Evolutionary conservation across 768 basidiomycete genomes (phyloP).

Genomic region (Amanita phalloides): DNA sequence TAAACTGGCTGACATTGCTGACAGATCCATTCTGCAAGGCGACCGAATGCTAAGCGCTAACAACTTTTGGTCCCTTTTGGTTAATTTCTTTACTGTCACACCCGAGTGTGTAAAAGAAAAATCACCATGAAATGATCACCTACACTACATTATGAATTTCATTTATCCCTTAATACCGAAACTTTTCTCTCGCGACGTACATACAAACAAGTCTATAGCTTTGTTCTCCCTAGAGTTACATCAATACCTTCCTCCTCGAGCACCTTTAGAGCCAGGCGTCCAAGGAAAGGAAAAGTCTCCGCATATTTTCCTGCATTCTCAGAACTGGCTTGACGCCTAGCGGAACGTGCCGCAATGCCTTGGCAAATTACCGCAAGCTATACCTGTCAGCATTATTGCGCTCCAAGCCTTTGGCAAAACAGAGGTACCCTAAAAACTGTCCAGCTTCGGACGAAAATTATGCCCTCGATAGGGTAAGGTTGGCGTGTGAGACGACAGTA

Average conservation of each 20-base stretch:
- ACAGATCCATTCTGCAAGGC: conserved; percentile 49
- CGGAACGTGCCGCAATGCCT: conserved; percentile 82
- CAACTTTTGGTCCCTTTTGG: conserved; percentile 57
- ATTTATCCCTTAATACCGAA: not conserved
- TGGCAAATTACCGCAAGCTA: conserved; percentile 77
- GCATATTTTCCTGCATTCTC: conserved; percentile 49
- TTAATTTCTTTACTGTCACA: conserved; percentile 49
- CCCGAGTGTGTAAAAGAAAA: conserved; percentile 26
- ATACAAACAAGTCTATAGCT: conserved; percentile 14
- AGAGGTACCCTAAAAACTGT: conserved; percentile 68
- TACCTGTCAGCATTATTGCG: not conserved
- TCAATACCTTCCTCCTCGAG: conserved; percentile 43
- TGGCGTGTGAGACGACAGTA: conserved; percentile 60
- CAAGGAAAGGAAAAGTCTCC: conserved; percentile 47
- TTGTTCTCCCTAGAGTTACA: conserved; percentile 17
- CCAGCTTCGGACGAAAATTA: conserved; percentile 79
- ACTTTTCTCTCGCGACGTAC: not conserved
- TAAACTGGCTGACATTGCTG: conserved; percentile 62
- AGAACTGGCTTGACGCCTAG: conserved; percentile 82
- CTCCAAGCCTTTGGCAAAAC: not conserved
- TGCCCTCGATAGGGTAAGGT: conserved; percentile 66
- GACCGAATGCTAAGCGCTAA: conserved; percentile 54
- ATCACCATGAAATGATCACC: not conserved
- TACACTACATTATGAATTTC: not conserved
- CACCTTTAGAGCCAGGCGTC: conserved; percentile 47